A percentile compares a stretch with the other conserved stretches of the same genome.
phyloP scores from a whole-genome alignment of 2,329 filamentous ascomycete species.

The Exophiala bonariae region DNA sequence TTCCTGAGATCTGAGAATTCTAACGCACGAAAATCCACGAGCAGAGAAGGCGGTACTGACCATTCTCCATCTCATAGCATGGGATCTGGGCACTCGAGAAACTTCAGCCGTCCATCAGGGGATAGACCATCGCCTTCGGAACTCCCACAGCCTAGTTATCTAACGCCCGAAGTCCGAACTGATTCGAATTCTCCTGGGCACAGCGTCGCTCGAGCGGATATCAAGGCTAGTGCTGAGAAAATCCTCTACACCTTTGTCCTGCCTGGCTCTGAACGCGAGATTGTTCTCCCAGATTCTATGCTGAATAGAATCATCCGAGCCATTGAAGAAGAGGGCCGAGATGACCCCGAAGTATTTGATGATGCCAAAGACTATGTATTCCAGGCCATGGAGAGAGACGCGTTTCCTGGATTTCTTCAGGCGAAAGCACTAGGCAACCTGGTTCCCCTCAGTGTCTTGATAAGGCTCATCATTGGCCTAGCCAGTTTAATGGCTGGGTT shows the following conservation, averaged over 20 bases:
- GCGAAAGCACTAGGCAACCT: conserved; percentile 95
- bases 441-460: conserved; percentile 84
- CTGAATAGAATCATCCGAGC: conserved; percentile 80
- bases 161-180: conserved; percentile 63
- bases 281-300: conserved; percentile 85
- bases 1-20: conserved; percentile 64
- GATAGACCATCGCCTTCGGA: conserved; percentile 43
- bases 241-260: conserved; percentile 98
- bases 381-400: conserved; percentile 98
- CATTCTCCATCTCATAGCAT: conserved; percentile 37
- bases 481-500: conserved; percentile 86
- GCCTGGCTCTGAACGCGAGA: conserved; percentile 93
- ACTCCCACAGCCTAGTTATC: conserved; percentile 58
- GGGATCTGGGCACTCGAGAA: conserved; percentile 44
- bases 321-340: conserved; percentile 87
- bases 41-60: conserved; percentile 26
- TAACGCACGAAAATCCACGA: conserved; percentile 38
- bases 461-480: conserved; percentile 81
- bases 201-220: conserved; percentile 82
- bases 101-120: conserved; percentile 20
- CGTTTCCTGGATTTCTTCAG: conserved; percentile 94
- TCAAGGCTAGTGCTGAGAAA: conserved; percentile 92
- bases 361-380: conserved; percentile 98
- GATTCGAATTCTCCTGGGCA: conserved; percentile 82
- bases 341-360: conserved; percentile 97